Evolutionary conservation across 805 yeast genomes (phyloP), one percentile per base, ranked within the genome.

Genomic region (Pichia paraexigua): DNA sequence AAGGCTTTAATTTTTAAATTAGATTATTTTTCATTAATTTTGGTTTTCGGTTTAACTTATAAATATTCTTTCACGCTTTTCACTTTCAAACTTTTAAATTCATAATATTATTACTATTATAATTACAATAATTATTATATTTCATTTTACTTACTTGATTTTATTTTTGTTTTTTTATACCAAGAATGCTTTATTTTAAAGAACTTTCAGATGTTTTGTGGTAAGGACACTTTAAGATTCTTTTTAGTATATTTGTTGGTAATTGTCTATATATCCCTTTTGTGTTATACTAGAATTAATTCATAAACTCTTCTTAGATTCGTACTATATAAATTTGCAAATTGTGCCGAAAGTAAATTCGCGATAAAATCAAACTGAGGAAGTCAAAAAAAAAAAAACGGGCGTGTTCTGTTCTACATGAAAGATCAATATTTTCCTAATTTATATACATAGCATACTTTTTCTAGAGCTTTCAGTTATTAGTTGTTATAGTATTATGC

Each of bases 141-240:
- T 35, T 43, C 30, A 21, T 21, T 52, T 44, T 20, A 18, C 15
- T 25, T 52, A 18, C 27, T 39, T 41, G 24, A 30, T 30, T 30
- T 30, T 30, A 30, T 30, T 30, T 30, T 30, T 30, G 35, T 30
- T 53, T 30, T 32, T 17, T 11, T 27, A 37, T 22, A 21, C 22
- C 43, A 21, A 17, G 20, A 41, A 22, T 17, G 17, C 8, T 13
- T 11, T 22, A 20, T 21, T 41, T 24, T 4, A 17, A 20, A 24
- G 22, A 20, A 5, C 12, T 24, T 30, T 37, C 25, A 15, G 8
- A 37, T 47, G 50, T 48, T 49, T 54, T 54, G 57, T 54, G 57
- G 57, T 54, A 54, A 54, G 57, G 37, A 47, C 48, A 46, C 20
- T 15, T 6, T 32, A 18, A 27, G 27, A n/a, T 17, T 15, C 25